Conservation (phyloP, 2,329 filamentous ascomycete species). For the Cladophialophora bantiana region DNA sequence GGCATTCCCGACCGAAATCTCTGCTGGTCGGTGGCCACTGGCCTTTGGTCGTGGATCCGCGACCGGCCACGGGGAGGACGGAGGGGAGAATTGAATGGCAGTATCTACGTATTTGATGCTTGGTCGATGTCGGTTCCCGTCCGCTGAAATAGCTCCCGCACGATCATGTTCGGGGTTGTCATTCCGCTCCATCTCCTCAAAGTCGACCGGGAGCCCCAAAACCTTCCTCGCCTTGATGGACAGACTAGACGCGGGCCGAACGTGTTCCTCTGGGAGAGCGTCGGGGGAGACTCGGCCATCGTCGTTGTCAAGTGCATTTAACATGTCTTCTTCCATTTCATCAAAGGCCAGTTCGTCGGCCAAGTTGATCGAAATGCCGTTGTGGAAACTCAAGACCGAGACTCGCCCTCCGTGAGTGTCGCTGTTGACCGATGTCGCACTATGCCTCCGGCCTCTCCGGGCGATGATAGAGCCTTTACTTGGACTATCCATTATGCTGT, state of each 20-base stretch:
- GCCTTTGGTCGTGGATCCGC: constrained; percentile 58
- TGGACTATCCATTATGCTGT: constrained; percentile 38
- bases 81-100: constrained; percentile 84
- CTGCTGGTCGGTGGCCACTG: constrained; percentile 47
- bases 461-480: constrained; percentile 37
- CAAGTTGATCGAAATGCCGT: constrained; percentile 69
- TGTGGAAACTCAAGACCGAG: constrained; percentile 69
- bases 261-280: constrained; percentile 51
- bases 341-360: constrained; percentile 92
- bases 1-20: constrained; percentile 32
- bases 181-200: constrained; percentile 45
- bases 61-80: constrained; percentile 69
- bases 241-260: constrained; percentile 49
- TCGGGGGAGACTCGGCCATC: constrained; percentile 65
- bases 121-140: constrained; percentile 16
- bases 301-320: constrained; percentile 71
- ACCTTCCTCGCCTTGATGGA: constrained; percentile 55
- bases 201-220: constrained; percentile 50
- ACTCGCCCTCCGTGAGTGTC: constrained; percentile 69
- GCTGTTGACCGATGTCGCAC: constrained; percentile 59
- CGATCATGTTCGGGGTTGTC: constrained; percentile 39
- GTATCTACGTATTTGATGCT: constrained; percentile 69
- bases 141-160: constrained; percentile 8
- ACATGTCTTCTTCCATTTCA: constrained; percentile 70
- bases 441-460: constrained; percentile 64